Base-by-base conservation (phyloP, 2,329 filamentous ascomycete species). In the Camillea tinctor region DNA sequence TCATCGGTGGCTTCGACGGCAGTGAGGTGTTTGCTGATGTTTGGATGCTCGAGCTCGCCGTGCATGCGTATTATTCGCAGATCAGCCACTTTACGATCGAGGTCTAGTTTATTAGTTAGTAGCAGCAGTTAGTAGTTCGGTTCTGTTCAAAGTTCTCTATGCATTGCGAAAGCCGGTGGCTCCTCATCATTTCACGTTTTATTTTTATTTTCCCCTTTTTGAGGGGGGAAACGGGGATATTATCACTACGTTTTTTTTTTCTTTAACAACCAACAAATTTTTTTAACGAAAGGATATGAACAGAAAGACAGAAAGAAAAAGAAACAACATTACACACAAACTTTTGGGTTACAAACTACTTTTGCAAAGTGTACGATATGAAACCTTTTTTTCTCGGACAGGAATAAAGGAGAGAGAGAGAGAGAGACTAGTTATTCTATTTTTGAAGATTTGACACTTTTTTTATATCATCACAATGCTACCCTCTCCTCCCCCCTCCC, bases 61-160 rank as follows among this genome's bases (percentile, higher is more conserved):
- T 90, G 11, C 87, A 89, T 73, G 84, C 87, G 44, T 90, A 90
- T 71, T 90, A 89, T 69, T 89, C 87, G 63, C 88, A 90, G 74
- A 90, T 90, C 70, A 89, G 86, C 71, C 87, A 90, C 73, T 90
- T 90, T 66, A 86, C 80, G 48, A 89, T 90, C 67, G 86, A 89
- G 69, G 85, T 90, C 60, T 88, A 72, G 50, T 52, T 50, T 19
- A n/a, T n/a, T 50, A 50, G 11, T 20, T 50, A 20, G 15, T 50
- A 21, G 44, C 44, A 49, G 20, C 21, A n/a, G 24, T 17, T 26
- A 23, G 23, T 19, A 7, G 22, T 21, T 56, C 40, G 48, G n/a
- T n/a, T n/a, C n/a, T n/a, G n/a, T n/a, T 50, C 54, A 30, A 26
- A 30, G 26, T 30, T 30, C 26, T 30, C 8, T 26, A 26, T 30